A percentile compares a stretch with the other conserved stretches of the same genome.
These are phyloP conservation scores for Wickerhamiella spandovensis DNA, from an alignment of 805 yeast genomes.

Conservation along the genomic window DNA sequence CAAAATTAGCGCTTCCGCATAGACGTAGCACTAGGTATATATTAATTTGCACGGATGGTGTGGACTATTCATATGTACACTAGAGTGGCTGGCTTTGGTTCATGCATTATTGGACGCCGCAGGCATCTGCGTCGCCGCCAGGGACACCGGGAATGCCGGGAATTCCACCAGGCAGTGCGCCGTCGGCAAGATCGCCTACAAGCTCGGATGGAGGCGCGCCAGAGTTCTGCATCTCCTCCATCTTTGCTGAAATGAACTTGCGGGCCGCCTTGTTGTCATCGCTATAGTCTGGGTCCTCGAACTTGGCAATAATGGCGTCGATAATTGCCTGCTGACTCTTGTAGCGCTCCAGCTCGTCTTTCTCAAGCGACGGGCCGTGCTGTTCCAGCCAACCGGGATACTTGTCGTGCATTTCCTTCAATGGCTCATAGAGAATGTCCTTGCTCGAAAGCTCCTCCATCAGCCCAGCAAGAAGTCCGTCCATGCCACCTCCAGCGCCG, in stretches of 20 bases:
- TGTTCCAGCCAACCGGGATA: conserved; percentile 58
- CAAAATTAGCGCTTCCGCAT: background rate
- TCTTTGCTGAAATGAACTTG: conserved; percentile 39
- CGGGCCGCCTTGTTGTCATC: conserved; percentile 34
- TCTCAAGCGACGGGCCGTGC: conserved; percentile 30
- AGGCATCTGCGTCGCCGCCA: background rate
- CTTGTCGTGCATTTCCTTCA: conserved; percentile 63
- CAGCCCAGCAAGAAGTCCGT: conserved; percentile 57
- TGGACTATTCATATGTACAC: no score
- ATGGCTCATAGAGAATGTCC: conserved; percentile 75
- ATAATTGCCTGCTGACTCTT: conserved; percentile 50
- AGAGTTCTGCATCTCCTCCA: conserved; percentile 50
- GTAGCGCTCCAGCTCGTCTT: conserved; percentile 40
- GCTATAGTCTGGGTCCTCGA: conserved; percentile 50
- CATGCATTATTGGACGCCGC: background rate
- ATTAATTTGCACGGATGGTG: background rate
- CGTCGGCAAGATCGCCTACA: conserved; percentile 41
- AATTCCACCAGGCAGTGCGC: conserved; percentile 27
- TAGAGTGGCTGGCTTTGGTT: no score
- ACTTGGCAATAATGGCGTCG: conserved; percentile 44
- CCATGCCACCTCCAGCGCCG: conserved; percentile 33
- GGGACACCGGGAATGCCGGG: background rate
- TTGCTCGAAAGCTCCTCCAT: conserved; percentile 72
- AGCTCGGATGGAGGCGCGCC: conserved; percentile 75
- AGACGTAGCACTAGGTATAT: background rate